Conservation (phyloP, 345 rosid genomes). For the Brassica carinata region DNA sequence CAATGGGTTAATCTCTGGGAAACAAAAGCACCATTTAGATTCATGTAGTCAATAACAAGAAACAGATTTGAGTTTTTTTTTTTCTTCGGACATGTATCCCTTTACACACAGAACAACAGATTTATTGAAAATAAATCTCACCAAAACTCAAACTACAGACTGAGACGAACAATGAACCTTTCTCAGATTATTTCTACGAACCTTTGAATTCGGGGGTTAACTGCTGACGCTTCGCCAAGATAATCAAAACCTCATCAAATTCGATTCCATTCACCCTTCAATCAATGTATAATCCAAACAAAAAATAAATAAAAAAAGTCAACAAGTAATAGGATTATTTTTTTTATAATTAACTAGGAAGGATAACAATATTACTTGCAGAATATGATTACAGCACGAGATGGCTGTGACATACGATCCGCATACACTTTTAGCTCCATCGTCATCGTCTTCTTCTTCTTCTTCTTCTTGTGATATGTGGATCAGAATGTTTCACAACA, state of each 20-base stretch:
- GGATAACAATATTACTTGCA: slow-evolving; percentile 75
- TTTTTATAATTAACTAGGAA: not conserved
- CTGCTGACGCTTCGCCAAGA: slow-evolving; percentile 58
- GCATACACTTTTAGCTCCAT: slow-evolving; percentile 75
- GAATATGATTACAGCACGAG: slow-evolving; percentile 78
- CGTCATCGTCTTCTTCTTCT: too few species aligned
- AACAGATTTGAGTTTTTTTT: too few species aligned
- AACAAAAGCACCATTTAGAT: not conserved
- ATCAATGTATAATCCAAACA: not conserved
- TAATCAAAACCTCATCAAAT: slow-evolving; percentile 68
- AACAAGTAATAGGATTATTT: not conserved
- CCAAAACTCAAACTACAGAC: slow-evolving; percentile 1
- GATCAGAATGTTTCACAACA: slow-evolving; percentile 13
- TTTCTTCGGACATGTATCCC: too few species aligned
- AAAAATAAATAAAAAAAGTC: not conserved
- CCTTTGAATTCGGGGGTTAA: slow-evolving; percentile 71
- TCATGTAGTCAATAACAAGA: not conserved
- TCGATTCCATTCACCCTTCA: slow-evolving; percentile 62
- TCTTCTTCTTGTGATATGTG: slow-evolving; percentile 12
- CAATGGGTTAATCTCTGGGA: slow-evolving; percentile 74
- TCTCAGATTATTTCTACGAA: slow-evolving; percentile 6
- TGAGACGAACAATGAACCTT: too few species aligned
- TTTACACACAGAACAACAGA: not conserved
- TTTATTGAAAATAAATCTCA: not conserved
- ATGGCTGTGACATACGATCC: slow-evolving; percentile 81